Conservation (phyloP, 352 stramenopile genomes). For the Globisporangium camurandrum region DNA sequence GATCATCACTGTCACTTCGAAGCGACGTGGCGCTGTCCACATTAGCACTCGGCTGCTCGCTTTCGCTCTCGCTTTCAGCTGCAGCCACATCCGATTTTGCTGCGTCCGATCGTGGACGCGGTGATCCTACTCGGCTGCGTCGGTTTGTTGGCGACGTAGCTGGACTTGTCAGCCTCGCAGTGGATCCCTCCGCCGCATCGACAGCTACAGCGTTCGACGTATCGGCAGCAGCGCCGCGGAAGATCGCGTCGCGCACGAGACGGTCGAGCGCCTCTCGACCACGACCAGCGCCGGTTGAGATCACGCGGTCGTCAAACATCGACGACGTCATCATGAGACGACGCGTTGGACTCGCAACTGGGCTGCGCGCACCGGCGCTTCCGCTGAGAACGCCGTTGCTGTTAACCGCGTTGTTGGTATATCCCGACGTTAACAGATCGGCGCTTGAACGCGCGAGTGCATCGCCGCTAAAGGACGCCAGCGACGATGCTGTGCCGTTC, state of each 20-base stretch:
- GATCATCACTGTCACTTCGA: neutral
- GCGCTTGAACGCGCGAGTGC: neutral
- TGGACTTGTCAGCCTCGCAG: neutral
- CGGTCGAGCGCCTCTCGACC: slow-evolving; percentile 51
- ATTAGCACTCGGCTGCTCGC: neutral
- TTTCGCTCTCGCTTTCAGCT: too few relatives aligned
- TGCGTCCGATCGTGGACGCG: too few relatives aligned
- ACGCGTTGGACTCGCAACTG: slow-evolving; percentile 6
- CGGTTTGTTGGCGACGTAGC: too few relatives aligned
- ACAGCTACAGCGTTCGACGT: neutral
- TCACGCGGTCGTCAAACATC: slow-evolving; percentile 38
- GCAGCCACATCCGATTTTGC: too few relatives aligned
- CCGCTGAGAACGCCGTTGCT: neutral
- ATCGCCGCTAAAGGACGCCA: slow-evolving; percentile 11
- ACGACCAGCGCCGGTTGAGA: slow-evolving; percentile 30
- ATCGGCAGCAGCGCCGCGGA: slow-evolving; percentile 15
- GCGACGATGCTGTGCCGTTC: neutral
- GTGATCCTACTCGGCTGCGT: neutral
- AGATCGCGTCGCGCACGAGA: slow-evolving; percentile 40
- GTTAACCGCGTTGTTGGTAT: neutral
- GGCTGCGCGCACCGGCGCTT: neutral
- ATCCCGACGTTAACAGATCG: neutral
- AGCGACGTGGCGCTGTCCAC: neutral
- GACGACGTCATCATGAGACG: slow-evolving; percentile 18
- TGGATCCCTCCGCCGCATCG: neutral